Percentiles rank a stretch among this genome's conserved stretches.
These are phyloP conservation scores for Colletotrichum orchidophilum DNA, from an alignment of 2,329 filamentous ascomycete species.

Conservation along the genomic window DNA sequence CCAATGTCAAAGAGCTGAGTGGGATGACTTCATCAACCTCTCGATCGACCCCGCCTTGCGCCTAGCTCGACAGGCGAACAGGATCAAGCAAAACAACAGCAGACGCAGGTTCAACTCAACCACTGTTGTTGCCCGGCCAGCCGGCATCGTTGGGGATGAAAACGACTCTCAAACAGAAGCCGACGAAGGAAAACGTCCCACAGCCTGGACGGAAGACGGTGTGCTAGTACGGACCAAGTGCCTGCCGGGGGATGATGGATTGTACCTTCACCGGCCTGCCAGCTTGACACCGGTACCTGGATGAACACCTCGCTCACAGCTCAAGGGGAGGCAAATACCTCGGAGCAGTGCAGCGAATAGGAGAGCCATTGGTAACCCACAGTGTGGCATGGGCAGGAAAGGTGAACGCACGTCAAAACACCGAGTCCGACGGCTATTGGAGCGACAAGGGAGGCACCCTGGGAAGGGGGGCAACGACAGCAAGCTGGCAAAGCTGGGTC, in stretches of 20 bases:
- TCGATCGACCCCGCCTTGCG: conserved; percentile 2
- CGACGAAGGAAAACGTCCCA: background rate
- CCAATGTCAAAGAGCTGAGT: background rate
- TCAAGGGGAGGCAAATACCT: conserved; percentile 18
- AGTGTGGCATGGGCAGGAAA: conserved; percentile 12
- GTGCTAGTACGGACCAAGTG: too few relatives aligned
- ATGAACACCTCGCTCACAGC: conserved; percentile 10
- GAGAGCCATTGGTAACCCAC: conserved; percentile 15
- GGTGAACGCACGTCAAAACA: conserved; percentile 27
- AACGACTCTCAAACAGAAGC: background rate
- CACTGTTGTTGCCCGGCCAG: background rate
- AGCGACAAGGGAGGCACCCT: conserved; percentile 1
- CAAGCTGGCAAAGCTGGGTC: conserved; percentile 16
- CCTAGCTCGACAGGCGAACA: background rate
- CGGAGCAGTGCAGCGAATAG: conserved; percentile 1
- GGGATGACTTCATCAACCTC: conserved; percentile 26
- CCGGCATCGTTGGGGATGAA: background rate
- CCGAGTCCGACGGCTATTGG: conserved; percentile 22
- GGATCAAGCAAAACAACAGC: background rate
- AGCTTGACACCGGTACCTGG: conserved; percentile 13
- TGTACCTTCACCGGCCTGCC: conserved; percentile 11
- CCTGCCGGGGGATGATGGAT: conserved; percentile 3
- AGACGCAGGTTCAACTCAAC: background rate
- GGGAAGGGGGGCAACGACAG: background rate
- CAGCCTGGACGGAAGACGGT: background rate